These are phyloP conservation scores for Cornus controversa DNA, from an alignment of 148 eudicot genomes.

Conservation along the genomic window DNA sequence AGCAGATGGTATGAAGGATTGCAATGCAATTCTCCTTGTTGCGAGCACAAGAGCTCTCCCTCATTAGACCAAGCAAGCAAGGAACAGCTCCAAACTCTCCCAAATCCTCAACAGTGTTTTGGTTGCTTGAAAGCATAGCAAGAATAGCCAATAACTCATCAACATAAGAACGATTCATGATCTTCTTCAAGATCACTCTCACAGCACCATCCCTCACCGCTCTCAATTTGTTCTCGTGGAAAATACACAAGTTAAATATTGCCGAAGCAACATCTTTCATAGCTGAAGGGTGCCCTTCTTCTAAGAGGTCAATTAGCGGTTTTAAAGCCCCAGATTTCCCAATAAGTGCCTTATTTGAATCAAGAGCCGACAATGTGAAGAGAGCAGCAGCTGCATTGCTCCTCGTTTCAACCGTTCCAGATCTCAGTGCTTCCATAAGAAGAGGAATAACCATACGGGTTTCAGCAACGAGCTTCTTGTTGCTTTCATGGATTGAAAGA, in stretches of 20 bases:
- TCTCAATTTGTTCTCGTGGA: slow-evolving; percentile 65
- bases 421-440: slow-evolving; percentile 49
- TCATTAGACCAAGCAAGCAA: slow-evolving; percentile 43
- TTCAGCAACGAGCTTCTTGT: slow-evolving; percentile 77
- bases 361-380: slow-evolving; percentile 80
- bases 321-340: slow-evolving; percentile 67
- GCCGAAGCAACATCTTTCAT: slow-evolving; percentile 84
- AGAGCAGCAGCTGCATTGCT: slow-evolving; percentile 82
- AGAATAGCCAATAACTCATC: slow-evolving; percentile 71
- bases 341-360: slow-evolving; percentile 64
- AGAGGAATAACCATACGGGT: slow-evolving; percentile 54
- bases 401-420: slow-evolving; percentile 60
- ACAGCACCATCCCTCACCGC: slow-evolving; percentile 74
- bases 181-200: slow-evolving; percentile 53
- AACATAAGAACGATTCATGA: slow-evolving; percentile 34
- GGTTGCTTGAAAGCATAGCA: slow-evolving; percentile 74
- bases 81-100: slow-evolving; percentile 51
- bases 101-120: slow-evolving; percentile 60
- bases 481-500: slow-evolving; percentile 72
- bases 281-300: slow-evolving; percentile 56
- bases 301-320: slow-evolving; percentile 59
- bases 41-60: slow-evolving; percentile 57
- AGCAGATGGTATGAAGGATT: slow-evolving; percentile 49
- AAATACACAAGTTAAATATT: slow-evolving; percentile 64
- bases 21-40: slow-evolving; percentile 75